Conservation (phyloP, 345 rosid species). For the Excoecaria cochinchinensis region DNA sequence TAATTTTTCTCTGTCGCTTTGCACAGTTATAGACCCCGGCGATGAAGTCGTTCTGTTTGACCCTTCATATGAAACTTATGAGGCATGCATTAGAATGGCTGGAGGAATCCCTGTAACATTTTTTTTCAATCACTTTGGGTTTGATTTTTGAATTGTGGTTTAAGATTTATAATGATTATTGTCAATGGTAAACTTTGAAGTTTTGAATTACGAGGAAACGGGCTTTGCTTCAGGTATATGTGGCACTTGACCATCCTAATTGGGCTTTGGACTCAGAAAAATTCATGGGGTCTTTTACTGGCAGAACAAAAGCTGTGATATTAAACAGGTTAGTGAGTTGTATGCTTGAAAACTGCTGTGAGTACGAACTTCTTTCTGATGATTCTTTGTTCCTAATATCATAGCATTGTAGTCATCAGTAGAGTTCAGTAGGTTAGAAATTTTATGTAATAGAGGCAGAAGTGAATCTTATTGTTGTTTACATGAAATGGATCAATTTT, state of each 20-base stretch:
- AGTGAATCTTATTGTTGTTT: not conserved
- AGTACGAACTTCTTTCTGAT: not conserved
- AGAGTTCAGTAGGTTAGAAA: not conserved
- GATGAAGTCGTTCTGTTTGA: slow-evolving; percentile 63
- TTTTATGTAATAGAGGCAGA: not conserved
- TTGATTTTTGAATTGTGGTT: not conserved
- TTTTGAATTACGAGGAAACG: not conserved
- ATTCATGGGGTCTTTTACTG: slow-evolving; percentile 42
- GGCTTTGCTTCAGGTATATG: slow-evolving; percentile 43
- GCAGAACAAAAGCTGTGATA: slow-evolving; percentile 48
- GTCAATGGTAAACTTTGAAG: not conserved
- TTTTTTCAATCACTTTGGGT: not conserved
- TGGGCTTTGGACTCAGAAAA: slow-evolving; percentile 51
- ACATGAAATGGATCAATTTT: not conserved
- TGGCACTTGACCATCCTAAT: slow-evolving; percentile 53
- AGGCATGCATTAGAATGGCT: slow-evolving; percentile 46
- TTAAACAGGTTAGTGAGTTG: slow-evolving; percentile 51
- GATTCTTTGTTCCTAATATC: not conserved
- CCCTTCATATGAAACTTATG: slow-evolving; percentile 57
- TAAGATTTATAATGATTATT: not conserved
- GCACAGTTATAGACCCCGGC: slow-evolving; percentile 47
- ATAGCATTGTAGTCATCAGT: not conserved
- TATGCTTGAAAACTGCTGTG: not conserved
- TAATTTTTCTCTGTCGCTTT: slow-evolving; percentile 7
- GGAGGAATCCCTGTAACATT: slow-evolving; percentile 58